These are phyloP conservation scores for Globisporangium echinulatum DNA, from an alignment of 352 stramenopile species.

Conservation along the genomic window DNA sequence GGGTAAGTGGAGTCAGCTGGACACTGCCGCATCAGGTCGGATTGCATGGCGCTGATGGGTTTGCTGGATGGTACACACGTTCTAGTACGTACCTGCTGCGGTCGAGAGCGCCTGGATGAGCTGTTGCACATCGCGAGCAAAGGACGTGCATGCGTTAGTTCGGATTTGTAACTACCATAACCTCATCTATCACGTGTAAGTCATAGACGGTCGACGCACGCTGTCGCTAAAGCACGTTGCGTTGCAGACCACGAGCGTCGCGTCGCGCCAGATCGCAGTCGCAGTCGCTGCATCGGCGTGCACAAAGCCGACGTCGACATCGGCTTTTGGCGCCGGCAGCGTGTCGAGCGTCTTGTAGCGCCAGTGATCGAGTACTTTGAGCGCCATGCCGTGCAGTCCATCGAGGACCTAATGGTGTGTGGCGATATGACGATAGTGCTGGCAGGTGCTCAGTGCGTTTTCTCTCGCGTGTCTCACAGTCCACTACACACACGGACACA, in stretches of 20 bases:
- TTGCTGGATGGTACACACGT: too few species aligned
- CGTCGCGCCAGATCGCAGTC: constrained; percentile 42
- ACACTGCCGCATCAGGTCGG: too few species aligned
- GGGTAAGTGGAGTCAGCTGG: too few species aligned
- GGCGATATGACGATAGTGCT: background rate
- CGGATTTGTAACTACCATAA: background rate
- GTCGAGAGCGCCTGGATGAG: constrained; percentile 23
- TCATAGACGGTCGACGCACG: constrained; percentile 15
- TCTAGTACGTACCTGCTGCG: constrained; percentile 7
- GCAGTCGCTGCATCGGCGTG: constrained; percentile 40
- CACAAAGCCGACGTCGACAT: constrained; percentile 50
- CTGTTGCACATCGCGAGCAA: constrained; percentile 2
- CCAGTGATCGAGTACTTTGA: constrained; percentile 62
- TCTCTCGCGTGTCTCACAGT: too few species aligned
- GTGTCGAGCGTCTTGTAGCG: constrained; percentile 56
- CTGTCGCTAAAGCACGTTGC: constrained; percentile 68
- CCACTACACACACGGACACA: background rate
- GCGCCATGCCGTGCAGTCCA: constrained; percentile 45
- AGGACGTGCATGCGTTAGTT: background rate
- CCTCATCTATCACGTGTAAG: background rate
- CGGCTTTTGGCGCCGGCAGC: constrained; percentile 37
- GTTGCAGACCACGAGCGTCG: constrained; percentile 61
- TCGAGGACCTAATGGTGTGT: constrained; percentile 28
- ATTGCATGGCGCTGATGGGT: too few species aligned
- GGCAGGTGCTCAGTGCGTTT: background rate